phyloP scores from a whole-genome alignment of 345 rosid species.

The Camelina neglecta region DNA sequence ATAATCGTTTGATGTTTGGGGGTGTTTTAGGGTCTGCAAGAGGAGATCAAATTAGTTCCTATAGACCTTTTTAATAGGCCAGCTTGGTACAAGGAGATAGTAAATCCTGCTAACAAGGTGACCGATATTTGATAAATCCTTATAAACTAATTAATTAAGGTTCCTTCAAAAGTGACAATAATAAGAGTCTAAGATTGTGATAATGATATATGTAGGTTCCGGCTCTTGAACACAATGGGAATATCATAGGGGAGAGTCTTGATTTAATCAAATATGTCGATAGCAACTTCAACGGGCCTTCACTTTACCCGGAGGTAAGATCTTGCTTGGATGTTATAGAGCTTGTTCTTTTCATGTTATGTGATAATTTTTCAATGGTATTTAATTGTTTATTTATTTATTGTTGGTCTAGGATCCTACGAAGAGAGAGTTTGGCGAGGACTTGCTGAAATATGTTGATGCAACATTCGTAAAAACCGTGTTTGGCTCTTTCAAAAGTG shows the following conservation, averaged over 20 bases:
- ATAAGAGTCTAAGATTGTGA: not conserved
- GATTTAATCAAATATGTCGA: constrained; percentile 79
- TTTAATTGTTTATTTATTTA: not conserved
- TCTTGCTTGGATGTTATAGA: not conserved
- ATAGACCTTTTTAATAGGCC: constrained; percentile 74
- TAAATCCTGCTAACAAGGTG: constrained; percentile 82
- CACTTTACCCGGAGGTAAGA: constrained; percentile 74
- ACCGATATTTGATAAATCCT: constrained; percentile 2
- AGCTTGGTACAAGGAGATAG: constrained; percentile 83
- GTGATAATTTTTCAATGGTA: not conserved
- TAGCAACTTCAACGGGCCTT: constrained; percentile 75
- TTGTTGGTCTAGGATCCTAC: constrained; percentile 58
- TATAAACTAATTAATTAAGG: not conserved
- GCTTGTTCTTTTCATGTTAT: constrained; percentile 14
- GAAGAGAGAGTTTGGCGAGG: constrained; percentile 74
- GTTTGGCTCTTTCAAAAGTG: constrained; percentile 59
- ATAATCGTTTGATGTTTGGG: constrained; percentile 8
- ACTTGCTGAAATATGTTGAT: constrained; percentile 60
- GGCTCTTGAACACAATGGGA: constrained; percentile 76
- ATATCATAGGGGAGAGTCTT: constrained; percentile 80
- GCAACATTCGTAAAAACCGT: constrained; percentile 50
- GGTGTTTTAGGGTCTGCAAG: constrained; percentile 74
- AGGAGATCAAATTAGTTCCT: constrained; percentile 74
- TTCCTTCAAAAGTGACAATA: constrained; percentile 8
- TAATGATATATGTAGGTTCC: constrained; percentile 62